A percentile compares a stretch with the other conserved stretches of the same genome.
These are phyloP conservation scores for Trametes villosa DNA, from an alignment of 768 basidiomycete genomes.

Conservation along the genomic window DNA sequence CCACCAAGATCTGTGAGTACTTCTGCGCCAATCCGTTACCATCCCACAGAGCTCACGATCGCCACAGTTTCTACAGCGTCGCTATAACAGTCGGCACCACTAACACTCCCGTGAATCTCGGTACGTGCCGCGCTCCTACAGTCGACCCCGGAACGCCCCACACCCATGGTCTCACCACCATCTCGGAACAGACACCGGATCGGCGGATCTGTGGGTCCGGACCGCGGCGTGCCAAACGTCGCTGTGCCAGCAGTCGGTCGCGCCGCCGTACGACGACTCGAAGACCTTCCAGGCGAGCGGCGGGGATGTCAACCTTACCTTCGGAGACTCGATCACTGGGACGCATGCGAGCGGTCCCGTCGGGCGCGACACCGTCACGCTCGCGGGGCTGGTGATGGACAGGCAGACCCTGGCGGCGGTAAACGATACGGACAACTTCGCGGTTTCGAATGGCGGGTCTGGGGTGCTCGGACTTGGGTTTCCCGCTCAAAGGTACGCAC, in stretches of 20 bases:
- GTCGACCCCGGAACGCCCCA: too few relatives aligned
- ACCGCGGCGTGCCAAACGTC: constrained; percentile 55
- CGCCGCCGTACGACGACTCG: constrained; percentile 52
- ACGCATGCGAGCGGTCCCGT: constrained; percentile 70
- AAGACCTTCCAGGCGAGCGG: constrained; percentile 49
- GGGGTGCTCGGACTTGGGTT: constrained; percentile 82
- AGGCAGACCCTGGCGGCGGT: constrained; percentile 70
- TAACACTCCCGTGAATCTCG: constrained; percentile 61
- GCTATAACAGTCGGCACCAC: constrained; percentile 59
- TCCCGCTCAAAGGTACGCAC: constrained; percentile 64
- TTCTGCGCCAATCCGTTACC: neutral
- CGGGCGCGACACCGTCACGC: constrained; percentile 62
- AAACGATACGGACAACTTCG: constrained; percentile 70
- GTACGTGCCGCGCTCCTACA: constrained; percentile 39
- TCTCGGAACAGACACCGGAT: constrained; percentile 64
- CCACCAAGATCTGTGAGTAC: neutral
- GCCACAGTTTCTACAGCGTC: constrained; percentile 46
- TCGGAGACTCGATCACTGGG: constrained; percentile 73
- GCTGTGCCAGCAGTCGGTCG: constrained; percentile 40
- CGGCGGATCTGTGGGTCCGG: constrained; percentile 77
- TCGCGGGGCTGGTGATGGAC: constrained; percentile 56
- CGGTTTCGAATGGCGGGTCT: constrained; percentile 58
- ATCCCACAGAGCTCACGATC: neutral
- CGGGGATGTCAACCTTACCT: constrained; percentile 53
- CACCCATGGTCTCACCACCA: neutral